A percentile compares a stretch with the other conserved stretches of the same genome.
phyloP scores from a whole-genome alignment of 768 basidiomycete genomes.

The Tricholoma hemisulphureum region DNA sequence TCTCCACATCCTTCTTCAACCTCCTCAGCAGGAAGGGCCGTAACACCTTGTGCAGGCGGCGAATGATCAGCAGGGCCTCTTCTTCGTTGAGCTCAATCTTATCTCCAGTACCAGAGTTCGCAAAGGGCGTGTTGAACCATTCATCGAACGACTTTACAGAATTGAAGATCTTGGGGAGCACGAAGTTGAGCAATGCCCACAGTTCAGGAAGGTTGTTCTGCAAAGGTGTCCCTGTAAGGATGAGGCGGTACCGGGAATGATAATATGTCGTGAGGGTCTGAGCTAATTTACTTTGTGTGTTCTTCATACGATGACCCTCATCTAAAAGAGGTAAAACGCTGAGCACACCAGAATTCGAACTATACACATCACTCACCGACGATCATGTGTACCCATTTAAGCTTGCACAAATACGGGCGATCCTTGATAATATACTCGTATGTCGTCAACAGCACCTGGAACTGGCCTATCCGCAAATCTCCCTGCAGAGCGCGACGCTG shows the following conservation, averaged over 20 bases:
- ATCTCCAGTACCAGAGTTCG: conserved; percentile 95
- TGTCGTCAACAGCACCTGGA: conserved; percentile 91
- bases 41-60: conserved; percentile 93
- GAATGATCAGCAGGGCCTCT: conserved; percentile 96
- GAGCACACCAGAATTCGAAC: not conserved
- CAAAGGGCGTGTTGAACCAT: conserved; percentile 99
- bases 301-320: conserved; percentile 98
- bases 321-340: conserved; percentile 40
- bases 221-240: conserved; percentile 92
- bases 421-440: conserved; percentile 99
- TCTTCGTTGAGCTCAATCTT: conserved; percentile 99
- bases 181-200: conserved; percentile 95
- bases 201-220: conserved; percentile 97
- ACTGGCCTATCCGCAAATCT: conserved; percentile 75
- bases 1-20: conserved; percentile 96
- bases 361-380: conserved; percentile 57
- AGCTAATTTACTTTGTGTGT: conserved; percentile 83
- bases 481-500: conserved; percentile 77
- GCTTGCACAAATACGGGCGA: conserved; percentile 82
- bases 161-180: conserved; percentile 94
- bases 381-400: conserved; percentile 98
- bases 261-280: conserved; percentile 92
- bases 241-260: conserved; percentile 88
- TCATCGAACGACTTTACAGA: conserved; percentile 99
- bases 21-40: conserved; percentile 90